Base-by-base conservation (phyloP, 2,329 filamentous ascomycete species). In the Cladophialophora chaetospira region DNA sequence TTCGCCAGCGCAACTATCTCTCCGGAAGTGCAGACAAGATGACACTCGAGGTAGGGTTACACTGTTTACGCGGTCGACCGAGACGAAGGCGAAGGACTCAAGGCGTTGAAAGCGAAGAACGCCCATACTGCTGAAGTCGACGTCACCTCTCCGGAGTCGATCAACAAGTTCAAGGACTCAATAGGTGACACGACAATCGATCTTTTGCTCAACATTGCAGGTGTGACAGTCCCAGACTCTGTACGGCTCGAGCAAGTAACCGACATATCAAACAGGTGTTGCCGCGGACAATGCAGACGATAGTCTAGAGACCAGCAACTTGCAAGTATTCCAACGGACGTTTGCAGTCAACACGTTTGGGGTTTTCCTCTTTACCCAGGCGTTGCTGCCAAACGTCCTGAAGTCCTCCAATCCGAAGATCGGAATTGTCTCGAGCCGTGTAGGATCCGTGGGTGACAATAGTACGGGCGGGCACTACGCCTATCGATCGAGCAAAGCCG, bases 341-440 rank as follows among this genome's bases (percentile, higher is more conserved):
- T 78, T 79, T 61, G 68, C 71, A 11, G 70, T 75, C 59, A 79
- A 79, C 63, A 71, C 75, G 0, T 76, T 75, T 51, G 76, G 75
- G 0, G 75, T 75, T 0, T 65, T 79, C 8, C 67, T 78, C 3
- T 66, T 79, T 0, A 77, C 73, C 0, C 74, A 77, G 66, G 71
- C 75, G 1, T 68, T 78, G 1, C 67, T 78, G 5, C 73, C 73
- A 4, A 76, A 74, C 51, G 57, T 79, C 8, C 63, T 73, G 21
- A 52, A 44, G 21, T 64, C 69, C 0, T 40, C 64, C 1, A 59
- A 61, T 9, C 70, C 75, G 1, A 66, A 69, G 19, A 67, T 77
- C 4, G 75, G 70, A 1, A 74, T 76, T 48, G 72, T 78, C 40
- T 75, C 71, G 38, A 73, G 69, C 26, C 71, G 77, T 15, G 73